Conservation (phyloP, 805 yeast genomes). For the Kodamaea kaohsiungensis region DNA sequence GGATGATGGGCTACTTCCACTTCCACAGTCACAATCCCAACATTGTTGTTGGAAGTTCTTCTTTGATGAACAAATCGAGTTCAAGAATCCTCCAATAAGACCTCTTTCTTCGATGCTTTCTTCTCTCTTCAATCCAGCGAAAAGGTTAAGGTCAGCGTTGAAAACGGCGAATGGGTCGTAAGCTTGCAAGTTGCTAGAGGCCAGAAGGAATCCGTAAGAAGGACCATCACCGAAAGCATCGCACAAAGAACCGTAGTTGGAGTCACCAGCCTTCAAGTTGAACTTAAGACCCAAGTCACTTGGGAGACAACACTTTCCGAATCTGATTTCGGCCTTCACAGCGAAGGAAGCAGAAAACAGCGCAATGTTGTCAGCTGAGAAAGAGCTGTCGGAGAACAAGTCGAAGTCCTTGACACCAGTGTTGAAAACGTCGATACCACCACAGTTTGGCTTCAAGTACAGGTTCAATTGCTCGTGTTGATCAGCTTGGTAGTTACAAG, state of each 20-base stretch:
- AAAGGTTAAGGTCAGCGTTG: constrained; percentile 4
- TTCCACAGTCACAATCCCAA: constrained; percentile 16
- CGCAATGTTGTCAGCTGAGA: constrained; percentile 10
- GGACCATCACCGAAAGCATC: constrained; percentile 12
- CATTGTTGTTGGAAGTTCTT: constrained; percentile 9
- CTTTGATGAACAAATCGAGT: constrained; percentile 5
- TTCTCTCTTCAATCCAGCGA: constrained; percentile 12
- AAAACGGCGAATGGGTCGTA: constrained; percentile 10
- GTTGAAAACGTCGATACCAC: constrained; percentile 20
- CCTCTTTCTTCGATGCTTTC: constrained; percentile 6
- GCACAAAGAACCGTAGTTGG: constrained; percentile 5
- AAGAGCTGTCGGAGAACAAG: constrained; percentile 4
- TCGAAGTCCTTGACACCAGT: constrained; percentile 22
- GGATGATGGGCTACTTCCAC: not conserved
- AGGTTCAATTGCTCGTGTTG: constrained; percentile 19
- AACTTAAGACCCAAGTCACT: constrained; percentile 19
- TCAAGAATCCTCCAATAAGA: not conserved
- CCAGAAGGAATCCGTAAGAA: constrained; percentile 2
- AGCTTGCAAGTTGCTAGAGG: not conserved
- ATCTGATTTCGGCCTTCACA: constrained; percentile 18
- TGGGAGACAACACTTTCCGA: constrained; percentile 27
- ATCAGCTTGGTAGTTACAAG: constrained; percentile 24
- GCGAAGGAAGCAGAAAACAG: constrained; percentile 20
- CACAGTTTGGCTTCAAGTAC: constrained; percentile 16
- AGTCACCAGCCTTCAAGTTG: constrained; percentile 13